Percentiles rank a stretch among this genome's conserved stretches.
Conservation (phyloP, 2,329 filamentous ascomycete genomes). For the Sporothrix variecibatus region DNA sequence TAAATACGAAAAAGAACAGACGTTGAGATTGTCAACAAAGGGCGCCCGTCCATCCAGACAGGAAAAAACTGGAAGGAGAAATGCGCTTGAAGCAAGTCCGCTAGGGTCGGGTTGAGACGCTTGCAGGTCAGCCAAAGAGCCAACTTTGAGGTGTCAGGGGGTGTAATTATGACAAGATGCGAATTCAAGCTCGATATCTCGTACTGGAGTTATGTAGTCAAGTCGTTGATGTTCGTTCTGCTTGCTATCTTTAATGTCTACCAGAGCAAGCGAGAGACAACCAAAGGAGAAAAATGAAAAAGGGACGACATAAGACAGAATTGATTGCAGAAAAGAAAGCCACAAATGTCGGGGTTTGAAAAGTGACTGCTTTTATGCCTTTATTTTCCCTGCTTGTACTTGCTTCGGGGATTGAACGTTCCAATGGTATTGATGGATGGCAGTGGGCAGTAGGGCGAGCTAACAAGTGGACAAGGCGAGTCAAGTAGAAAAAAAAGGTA, state of each 20-base stretch:
- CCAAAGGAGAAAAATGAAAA: background rate
- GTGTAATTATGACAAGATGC: too few relatives aligned
- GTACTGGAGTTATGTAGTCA: too few relatives aligned
- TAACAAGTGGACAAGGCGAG: background rate
- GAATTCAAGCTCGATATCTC: too few relatives aligned
- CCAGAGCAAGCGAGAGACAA: background rate
- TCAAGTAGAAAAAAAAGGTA: background rate
- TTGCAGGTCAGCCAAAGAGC: background rate
- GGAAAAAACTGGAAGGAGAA: background rate
- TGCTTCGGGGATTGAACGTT: background rate
- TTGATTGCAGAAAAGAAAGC: background rate
- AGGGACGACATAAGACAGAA: background rate
- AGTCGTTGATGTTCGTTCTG: background rate
- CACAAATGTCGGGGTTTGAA: background rate
- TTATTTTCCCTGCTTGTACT: background rate
- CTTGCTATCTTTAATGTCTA: background rate
- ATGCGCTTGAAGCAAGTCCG: background rate
- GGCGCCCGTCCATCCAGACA: background rate
- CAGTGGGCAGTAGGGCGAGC: background rate
- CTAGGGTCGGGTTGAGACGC: background rate
- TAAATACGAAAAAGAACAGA: background rate
- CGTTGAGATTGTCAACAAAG: background rate
- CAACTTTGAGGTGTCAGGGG: background rate
- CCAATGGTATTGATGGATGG: background rate
- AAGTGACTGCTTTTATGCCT: background rate